phyloP scores from a whole-genome alignment of 805 yeast species.

The Wickerhamomyces hampshirensis region DNA sequence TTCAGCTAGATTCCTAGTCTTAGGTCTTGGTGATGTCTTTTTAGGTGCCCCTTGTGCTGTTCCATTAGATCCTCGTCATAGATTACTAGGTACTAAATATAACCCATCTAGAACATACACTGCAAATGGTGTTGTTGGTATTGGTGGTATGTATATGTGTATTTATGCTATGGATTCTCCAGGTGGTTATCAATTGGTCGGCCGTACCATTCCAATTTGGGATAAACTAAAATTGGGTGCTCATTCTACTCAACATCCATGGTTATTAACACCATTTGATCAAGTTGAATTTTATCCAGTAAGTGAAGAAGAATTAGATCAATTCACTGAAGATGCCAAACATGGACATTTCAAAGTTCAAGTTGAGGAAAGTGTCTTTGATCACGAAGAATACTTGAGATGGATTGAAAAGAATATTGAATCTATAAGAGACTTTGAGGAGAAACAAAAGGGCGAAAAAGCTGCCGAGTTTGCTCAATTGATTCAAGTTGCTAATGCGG shows the following conservation, averaged over 20 bases:
- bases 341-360: slow-evolving; percentile 79
- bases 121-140: slow-evolving; percentile 95
- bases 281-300: slow-evolving; percentile 95
- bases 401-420: slow-evolving; percentile 74
- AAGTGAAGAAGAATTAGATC: slow-evolving; percentile 75
- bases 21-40: slow-evolving; percentile 96
- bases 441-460: slow-evolving; percentile 72
- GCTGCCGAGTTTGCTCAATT: slow-evolving; percentile 80
- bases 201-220: slow-evolving; percentile 97
- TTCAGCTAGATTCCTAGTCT: slow-evolving; percentile 83
- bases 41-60: slow-evolving; percentile 98
- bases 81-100: slow-evolving; percentile 88
- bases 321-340: slow-evolving; percentile 62
- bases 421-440: slow-evolving; percentile 66
- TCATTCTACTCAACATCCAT: slow-evolving; percentile 64
- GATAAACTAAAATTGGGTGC: slow-evolving; percentile 80
- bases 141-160: slow-evolving; percentile 99
- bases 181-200: slow-evolving; percentile 96
- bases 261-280: slow-evolving; percentile 90
- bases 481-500: slow-evolving; percentile 77
- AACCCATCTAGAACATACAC: slow-evolving; percentile 96
- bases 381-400: slow-evolving; percentile 67
- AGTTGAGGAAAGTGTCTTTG: slow-evolving; percentile 72
- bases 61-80: slow-evolving; percentile 94
- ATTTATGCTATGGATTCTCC: slow-evolving; percentile 94